phyloP scores from a whole-genome alignment of 441 rosid species.

The Mallotus japonicus region DNA sequence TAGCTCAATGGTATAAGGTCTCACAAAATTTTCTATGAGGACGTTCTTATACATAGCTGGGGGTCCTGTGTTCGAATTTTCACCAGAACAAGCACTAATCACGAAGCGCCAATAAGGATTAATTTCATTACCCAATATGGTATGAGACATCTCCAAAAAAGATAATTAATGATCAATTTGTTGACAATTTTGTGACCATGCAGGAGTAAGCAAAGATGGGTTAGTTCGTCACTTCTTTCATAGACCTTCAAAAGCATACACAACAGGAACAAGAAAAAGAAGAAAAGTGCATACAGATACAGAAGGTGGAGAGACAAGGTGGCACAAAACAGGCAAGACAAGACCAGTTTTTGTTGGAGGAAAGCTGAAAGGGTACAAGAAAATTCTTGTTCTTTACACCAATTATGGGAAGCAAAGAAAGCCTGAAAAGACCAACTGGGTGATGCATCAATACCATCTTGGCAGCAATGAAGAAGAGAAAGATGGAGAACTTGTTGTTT shows the following conservation, averaged over 20 bases:
- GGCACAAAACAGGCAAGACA: conserved; percentile 99
- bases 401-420: conserved; percentile 88
- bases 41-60: too few species aligned
- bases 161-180: background rate
- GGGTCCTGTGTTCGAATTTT: too few species aligned
- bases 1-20: too few species aligned
- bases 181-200: background rate
- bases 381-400: conserved; percentile 88
- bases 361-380: conserved; percentile 70
- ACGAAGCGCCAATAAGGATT: too few species aligned
- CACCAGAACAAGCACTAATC: too few species aligned
- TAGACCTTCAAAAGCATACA: conserved; percentile 94
- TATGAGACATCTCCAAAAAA: too few species aligned
- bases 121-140: too few species aligned
- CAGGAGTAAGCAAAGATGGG: conserved; percentile 91
- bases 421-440: conserved; percentile 96
- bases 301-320: conserved; percentile 83
- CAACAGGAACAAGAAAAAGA: conserved; percentile 90
- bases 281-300: conserved; percentile 76
- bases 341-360: conserved; percentile 58
- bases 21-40: too few species aligned
- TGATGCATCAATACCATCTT: conserved; percentile 95
- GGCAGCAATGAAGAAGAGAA: conserved; percentile 83
- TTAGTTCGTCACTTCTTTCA: conserved; percentile 91
- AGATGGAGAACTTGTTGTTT: conserved; percentile 85